These are phyloP conservation scores for Vigna hirtella DNA, from an alignment of 306 rosid genomes.

Conservation along the genomic window DNA sequence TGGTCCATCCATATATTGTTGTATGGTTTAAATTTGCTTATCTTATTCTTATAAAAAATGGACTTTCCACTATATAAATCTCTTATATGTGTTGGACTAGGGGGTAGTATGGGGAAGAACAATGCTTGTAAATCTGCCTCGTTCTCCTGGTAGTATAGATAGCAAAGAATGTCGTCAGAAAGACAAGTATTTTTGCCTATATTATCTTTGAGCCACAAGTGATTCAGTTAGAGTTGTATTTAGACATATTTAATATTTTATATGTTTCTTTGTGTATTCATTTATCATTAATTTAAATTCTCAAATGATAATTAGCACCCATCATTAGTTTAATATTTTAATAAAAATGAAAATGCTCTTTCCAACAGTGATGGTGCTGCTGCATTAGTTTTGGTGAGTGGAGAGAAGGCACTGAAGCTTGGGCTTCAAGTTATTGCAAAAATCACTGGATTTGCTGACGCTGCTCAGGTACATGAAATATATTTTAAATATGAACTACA, in stretches of 20 bases:
- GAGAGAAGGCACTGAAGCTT: conserved; percentile 83
- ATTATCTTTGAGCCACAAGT: conserved; percentile 10
- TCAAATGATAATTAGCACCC: conserved; percentile 26
- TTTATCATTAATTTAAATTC: conserved; percentile 31
- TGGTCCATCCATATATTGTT: not conserved
- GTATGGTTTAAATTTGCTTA: not conserved
- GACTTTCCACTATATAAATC: not conserved
- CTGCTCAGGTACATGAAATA: conserved; percentile 81
- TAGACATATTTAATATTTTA: conserved; percentile 7
- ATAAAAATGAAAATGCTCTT: conserved; percentile 39
- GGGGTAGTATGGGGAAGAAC: not conserved
- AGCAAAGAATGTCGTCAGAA: conserved; percentile 2
- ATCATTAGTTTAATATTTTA: not conserved
- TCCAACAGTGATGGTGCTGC: conserved; percentile 94
- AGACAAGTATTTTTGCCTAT: conserved; percentile 22
- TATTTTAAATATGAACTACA: conserved; percentile 31
- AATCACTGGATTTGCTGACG: conserved; percentile 93
- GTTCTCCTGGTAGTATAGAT: conserved; percentile 5
- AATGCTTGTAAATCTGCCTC: conserved; percentile 12
- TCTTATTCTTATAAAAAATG: not conserved
- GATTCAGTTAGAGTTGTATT: conserved; percentile 34
- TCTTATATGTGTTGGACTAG: not conserved
- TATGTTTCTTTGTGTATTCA: conserved; percentile 18
- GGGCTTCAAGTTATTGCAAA: conserved; percentile 94
- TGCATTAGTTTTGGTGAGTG: conserved; percentile 94